Conservation (phyloP, 345 rosid species). For the Euclidium syriacum region DNA sequence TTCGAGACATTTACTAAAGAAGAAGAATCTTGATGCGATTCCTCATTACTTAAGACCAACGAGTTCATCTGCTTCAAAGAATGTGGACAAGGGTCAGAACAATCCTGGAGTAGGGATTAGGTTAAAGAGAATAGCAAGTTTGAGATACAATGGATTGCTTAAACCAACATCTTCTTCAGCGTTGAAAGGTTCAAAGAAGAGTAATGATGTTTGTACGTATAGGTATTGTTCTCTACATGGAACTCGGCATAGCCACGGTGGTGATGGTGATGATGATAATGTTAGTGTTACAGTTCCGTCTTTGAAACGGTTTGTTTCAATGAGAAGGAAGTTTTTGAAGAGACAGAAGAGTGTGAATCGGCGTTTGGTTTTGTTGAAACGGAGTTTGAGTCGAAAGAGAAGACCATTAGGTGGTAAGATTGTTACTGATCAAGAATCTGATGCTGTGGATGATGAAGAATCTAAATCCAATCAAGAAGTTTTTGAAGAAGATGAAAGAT, state of each 20-base stretch:
- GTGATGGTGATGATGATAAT: background rate
- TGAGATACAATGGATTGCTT: conserved; percentile 36
- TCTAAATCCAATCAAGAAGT: conserved; percentile 1
- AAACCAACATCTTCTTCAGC: conserved; percentile 81
- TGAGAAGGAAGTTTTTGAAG: conserved; percentile 48
- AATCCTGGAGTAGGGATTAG: conserved; percentile 30
- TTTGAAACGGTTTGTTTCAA: conserved; percentile 55
- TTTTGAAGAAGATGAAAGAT: conserved; percentile 11
- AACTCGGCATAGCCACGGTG: conserved; percentile 37
- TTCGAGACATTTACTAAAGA: background rate
- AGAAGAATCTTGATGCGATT: conserved; percentile 12
- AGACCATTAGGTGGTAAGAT: conserved; percentile 15
- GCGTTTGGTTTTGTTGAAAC: conserved; percentile 30
- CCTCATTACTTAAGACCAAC: conserved; percentile 34
- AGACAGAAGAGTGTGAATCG: conserved; percentile 46
- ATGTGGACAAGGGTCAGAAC: conserved; percentile 21
- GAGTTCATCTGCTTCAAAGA: conserved; percentile 31
- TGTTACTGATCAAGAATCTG: conserved; percentile 18
- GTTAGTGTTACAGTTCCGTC: conserved; percentile 41
- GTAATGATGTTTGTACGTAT: conserved; percentile 46
- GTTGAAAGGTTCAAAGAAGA: conserved; percentile 61
- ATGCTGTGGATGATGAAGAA: conserved; percentile 13
- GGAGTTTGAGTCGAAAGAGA: conserved; percentile 32
- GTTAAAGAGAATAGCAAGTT: conserved; percentile 42
- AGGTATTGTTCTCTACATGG: conserved; percentile 92